Base-by-base conservation (phyloP, 2,329 filamentous ascomycete genomes). In the Bipolaris bicolor region DNA sequence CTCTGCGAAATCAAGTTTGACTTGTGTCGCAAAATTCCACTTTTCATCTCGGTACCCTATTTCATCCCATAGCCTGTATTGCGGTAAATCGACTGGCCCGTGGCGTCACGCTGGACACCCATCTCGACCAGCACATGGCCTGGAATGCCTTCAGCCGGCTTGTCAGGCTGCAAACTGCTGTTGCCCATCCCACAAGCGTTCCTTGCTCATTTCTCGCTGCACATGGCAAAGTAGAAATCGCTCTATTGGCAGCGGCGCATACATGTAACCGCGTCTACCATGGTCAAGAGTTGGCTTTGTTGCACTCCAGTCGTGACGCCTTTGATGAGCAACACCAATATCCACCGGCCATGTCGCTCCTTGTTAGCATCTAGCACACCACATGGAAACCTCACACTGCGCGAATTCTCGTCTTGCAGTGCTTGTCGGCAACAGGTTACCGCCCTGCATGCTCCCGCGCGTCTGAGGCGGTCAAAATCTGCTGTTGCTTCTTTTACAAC, bases 381-480 rank as follows among this genome's bases (percentile, higher is more conserved):
- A 15, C 34, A 36, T 26, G 49, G 20, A 5, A 18, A 20, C 11
- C n/a, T 7, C 13, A 31, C 22, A 34, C 33, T n/a, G 18, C 37
- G 13, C 10, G 4, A 20, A 33, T 33, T 20, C 18, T 36, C 13
- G 29, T 16, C 37, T 22, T 9, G 15, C 29, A 36, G 20, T 24
- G 22, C n/a, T 48, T 40, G 41, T 33, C 18, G 11, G 7, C 18
- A 39, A 43, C 2, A 24, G 29, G 20, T 20, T 44, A 29, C 34
- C 40, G 46, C 55, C 60, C 53, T 47, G 51, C 56, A 55, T 46
- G 37, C 46, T 59, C 49, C 52, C 52, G 43, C 48, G 46, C 45
- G 39, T 34, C 40, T 51, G 55, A 60, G 59, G 61, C 54, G 64
- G 51, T 34, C 55, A 49, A 55, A 51, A 36, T 39, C 52, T 54